phyloP scores from a whole-genome alignment of 192 early-diverging fungal genomes.

The Radiomyces spectabilis region DNA sequence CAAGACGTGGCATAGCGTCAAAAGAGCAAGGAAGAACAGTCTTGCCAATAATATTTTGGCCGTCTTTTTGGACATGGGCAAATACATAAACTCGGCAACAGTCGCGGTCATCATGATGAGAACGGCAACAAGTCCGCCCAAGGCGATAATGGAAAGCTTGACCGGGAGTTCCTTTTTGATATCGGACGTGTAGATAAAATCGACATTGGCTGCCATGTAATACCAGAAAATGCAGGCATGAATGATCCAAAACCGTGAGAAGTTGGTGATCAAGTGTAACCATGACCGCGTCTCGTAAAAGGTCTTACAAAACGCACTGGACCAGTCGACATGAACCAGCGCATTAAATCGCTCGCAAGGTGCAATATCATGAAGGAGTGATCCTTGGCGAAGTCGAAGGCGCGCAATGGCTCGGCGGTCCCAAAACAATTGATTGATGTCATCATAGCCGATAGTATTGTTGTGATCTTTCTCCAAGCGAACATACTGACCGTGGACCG shows the following conservation, averaged over 20 bases:
- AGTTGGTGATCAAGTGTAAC: conserved; percentile 62
- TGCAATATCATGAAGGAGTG: conserved; percentile 46
- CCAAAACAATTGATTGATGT: conserved; percentile 69
- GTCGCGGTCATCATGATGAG: conserved; percentile 43
- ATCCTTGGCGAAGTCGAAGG: conserved; percentile 41
- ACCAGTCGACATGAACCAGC: conserved; percentile 52
- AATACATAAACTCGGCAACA: conserved; percentile 50
- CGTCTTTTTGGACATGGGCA: conserved; percentile 33
- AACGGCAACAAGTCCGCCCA: conserved; percentile 47
- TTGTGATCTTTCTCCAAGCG: conserved; percentile 60
- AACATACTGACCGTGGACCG: conserved; percentile 52
- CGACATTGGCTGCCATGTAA: conserved; percentile 55
- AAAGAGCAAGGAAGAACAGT: conserved; percentile 35
- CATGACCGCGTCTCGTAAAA: conserved; percentile 62
- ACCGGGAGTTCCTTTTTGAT: conserved; percentile 4
- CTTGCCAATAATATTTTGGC: conserved; percentile 29
- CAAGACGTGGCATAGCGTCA: conserved; percentile 42
- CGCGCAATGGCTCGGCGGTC: conserved; percentile 40
- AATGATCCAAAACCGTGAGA: conserved; percentile 66
- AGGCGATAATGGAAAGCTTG: conserved; percentile 43
- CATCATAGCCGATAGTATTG: conserved; percentile 61
- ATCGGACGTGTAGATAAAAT: conserved; percentile 36
- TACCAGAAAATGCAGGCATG: conserved; percentile 61
- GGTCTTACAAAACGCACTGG: conserved; percentile 53
- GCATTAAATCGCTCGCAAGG: conserved; percentile 42